A percentile compares a stretch with the other conserved stretches of the same genome.
phyloP scores from a whole-genome alignment of 139 green algal genomes.

The Haematococcus sp. region DNA sequence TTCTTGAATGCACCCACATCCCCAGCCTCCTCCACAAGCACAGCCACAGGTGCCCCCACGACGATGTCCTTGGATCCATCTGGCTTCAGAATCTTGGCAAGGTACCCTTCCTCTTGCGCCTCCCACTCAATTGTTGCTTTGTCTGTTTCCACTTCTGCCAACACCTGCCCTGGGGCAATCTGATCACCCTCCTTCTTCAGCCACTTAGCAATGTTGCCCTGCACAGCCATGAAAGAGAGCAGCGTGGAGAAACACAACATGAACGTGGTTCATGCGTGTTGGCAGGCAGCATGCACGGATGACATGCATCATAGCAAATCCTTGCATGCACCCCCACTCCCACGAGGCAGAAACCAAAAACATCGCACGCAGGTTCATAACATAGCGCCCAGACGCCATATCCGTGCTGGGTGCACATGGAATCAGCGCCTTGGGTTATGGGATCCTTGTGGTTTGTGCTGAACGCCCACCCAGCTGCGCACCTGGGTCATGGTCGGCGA shows the following conservation, averaged over 20 bases:
- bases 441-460: no score
- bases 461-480: neutral
- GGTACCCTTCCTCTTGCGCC: slow-evolving; percentile 66
- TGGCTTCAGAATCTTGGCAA: slow-evolving; percentile 59
- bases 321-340: no score
- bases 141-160: slow-evolving; percentile 94
- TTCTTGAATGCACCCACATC: slow-evolving; percentile 75
- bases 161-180: slow-evolving; percentile 46
- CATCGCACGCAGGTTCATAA: no score
- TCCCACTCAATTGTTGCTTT: slow-evolving; percentile 86
- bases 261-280: neutral
- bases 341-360: no score
- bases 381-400: no score
- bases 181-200: slow-evolving; percentile 64
- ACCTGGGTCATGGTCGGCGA: slow-evolving; percentile 91
- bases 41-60: slow-evolving; percentile 56
- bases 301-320: neutral
- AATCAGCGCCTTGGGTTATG: no score
- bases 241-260: neutral
- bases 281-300: slow-evolving; percentile 2
- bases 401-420: neutral
- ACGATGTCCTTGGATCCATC: slow-evolving; percentile 56
- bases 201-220: slow-evolving; percentile 89
- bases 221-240: neutral
- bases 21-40: slow-evolving; percentile 78